These are phyloP conservation scores for Ogataea corticis DNA, from an alignment of 805 yeast genomes.

Conservation along the genomic window DNA sequence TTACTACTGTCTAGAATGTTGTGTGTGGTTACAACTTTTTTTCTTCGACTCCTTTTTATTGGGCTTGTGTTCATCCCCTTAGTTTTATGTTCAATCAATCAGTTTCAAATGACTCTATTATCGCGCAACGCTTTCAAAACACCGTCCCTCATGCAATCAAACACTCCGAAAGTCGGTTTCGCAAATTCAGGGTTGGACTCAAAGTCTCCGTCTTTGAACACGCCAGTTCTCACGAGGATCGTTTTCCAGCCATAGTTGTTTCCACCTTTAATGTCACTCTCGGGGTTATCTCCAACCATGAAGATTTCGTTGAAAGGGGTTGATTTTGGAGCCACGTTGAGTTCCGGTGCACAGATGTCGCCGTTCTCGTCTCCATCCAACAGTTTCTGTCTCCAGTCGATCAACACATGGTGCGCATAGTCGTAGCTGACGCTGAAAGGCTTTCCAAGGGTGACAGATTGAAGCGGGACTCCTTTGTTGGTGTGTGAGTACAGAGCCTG, in stretches of 20 bases:
- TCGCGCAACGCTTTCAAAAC: conserved; percentile 34
- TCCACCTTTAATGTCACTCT: conserved; percentile 89
- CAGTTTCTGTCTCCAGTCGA: conserved; percentile 50
- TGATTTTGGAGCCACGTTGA: conserved; percentile 40
- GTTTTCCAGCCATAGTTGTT: conserved; percentile 86
- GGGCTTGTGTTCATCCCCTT: neutral
- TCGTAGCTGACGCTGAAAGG: conserved; percentile 80
- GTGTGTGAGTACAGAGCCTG: conserved; percentile 53
- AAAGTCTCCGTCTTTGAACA: conserved; percentile 64
- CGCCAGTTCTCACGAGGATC: conserved; percentile 84
- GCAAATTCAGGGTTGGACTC: conserved; percentile 32
- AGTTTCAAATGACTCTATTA: neutral
- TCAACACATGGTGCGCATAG: conserved; percentile 73
- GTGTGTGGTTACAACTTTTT: neutral
- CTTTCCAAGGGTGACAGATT: conserved; percentile 71
- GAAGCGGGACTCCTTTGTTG: conserved; percentile 44
- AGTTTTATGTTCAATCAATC: neutral
- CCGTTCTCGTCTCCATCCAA: conserved; percentile 17
- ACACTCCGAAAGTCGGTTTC: conserved; percentile 50
- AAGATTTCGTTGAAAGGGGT: conserved; percentile 63
- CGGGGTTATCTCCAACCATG: conserved; percentile 98
- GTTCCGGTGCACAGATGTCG: conserved; percentile 40
- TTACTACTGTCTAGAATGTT: conserved; percentile 2
- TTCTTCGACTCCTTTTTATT: neutral
- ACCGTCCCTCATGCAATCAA: conserved; percentile 48